Evolutionary conservation across 108 stramenopile species (phyloP), one percentile per base, ranked within the genome.

Genomic region (Aureococcus anophagefferens): DNA sequence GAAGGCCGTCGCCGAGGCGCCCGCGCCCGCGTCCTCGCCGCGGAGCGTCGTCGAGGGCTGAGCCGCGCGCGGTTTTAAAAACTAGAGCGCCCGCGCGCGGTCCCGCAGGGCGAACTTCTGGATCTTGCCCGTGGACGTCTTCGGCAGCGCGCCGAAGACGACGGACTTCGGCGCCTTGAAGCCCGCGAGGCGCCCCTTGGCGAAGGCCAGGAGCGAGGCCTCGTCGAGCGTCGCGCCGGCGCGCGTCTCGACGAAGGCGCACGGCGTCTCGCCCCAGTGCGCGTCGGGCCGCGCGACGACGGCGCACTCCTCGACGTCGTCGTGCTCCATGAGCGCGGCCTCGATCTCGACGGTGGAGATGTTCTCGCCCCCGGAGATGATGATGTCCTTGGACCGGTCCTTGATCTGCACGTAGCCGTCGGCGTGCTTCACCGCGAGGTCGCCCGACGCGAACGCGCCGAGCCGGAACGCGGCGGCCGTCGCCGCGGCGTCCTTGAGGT

Each of bases 351-450:
- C 21, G 21, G 72, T 45, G 45, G 30, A 30, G 7, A 77, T 37
- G 44, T 77, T 77, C 71, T 77, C 76, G 21, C 76, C 76, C 25
- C 76, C 76, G 9, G 68, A 30, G 37, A 77, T 72, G 21, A 77
- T 64, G 4, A 77, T 30, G 71, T 77, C 76, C 66, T 77, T 77
- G 59, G 40, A 30, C 33, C 76, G 63, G 25, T 68, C 76, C n/a
- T 67, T 45, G 21, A 77, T 62, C 14, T 35, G 18, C 1, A 77
- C 29, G 72, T 77, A 77, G 0, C 76, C 76, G 35, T 77, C 46
- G 51, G 37, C 51, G 62, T 67, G 35, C 71, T 72, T 35, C 32
- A 51, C 70, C 17, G 14, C 71, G 35, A 77, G 62, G 70, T 77
- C 76, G 30, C 76, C 76, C 51, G 76, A 72, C 31, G 33, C 18